Evolutionary conservation across 345 rosid species (phyloP).

Genomic region (Iberis pinnata): DNA sequence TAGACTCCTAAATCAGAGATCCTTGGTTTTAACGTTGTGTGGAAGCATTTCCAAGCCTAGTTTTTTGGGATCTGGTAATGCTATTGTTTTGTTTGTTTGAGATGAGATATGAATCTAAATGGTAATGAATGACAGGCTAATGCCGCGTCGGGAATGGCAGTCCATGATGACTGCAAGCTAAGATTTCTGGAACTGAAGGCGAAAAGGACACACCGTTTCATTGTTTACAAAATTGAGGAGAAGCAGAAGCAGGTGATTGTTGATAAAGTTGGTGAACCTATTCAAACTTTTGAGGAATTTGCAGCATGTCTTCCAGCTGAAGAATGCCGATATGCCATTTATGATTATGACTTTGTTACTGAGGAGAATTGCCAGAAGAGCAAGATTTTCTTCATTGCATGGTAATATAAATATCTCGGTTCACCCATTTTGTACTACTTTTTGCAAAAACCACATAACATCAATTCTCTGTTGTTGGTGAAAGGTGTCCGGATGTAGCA

Average conservation of each 20-base stretch:
- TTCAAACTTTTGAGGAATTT: constrained; percentile 42
- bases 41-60: neutral
- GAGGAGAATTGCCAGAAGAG: constrained; percentile 52
- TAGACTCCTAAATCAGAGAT: neutral
- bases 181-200: constrained; percentile 52
- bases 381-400: constrained; percentile 20
- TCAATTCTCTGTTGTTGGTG: neutral
- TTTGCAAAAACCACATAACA: neutral
- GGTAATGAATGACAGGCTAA: constrained; percentile 31
- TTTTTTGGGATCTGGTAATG: neutral
- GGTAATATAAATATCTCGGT: constrained; percentile 25
- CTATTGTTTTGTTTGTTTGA: constrained; percentile 1
- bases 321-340: constrained; percentile 35
- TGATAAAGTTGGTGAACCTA: constrained; percentile 48
- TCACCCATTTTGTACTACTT: neutral
- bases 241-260: constrained; percentile 49
- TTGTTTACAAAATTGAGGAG: constrained; percentile 53
- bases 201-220: constrained; percentile 46
- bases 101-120: neutral
- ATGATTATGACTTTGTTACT: constrained; percentile 50
- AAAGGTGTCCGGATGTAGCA: constrained; percentile 53
- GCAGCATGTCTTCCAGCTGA: constrained; percentile 46
- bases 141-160: constrained; percentile 55
- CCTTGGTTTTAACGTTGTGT: neutral
- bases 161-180: constrained; percentile 56